phyloP scores from a whole-genome alignment of 2,329 filamentous ascomycete genomes.

The Periglandula ipomoeae region DNA sequence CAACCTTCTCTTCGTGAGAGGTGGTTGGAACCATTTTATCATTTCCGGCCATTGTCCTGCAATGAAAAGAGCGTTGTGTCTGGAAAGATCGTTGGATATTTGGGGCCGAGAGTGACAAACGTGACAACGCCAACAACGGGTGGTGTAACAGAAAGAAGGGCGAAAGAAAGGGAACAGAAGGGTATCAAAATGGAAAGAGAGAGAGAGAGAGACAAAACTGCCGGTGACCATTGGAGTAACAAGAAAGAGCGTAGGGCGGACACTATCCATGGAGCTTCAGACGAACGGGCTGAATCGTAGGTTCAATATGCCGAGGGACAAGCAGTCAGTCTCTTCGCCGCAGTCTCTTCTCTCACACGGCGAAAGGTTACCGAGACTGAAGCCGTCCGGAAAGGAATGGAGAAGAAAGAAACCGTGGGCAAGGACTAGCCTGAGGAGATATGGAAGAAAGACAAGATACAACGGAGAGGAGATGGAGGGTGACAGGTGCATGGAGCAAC shows the following conservation, averaged over 20 bases:
- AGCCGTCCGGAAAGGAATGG: not conserved
- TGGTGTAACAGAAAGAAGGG: not conserved
- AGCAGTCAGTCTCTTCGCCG: not conserved
- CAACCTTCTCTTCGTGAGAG: slow-evolving; percentile 34
- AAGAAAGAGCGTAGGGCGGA: too few relatives aligned
- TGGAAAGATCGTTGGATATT: not conserved
- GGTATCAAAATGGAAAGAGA: not conserved
- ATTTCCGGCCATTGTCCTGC: slow-evolving; percentile 32
- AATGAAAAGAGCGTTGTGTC: slow-evolving; percentile 1
- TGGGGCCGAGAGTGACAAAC: not conserved
- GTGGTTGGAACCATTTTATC: slow-evolving; percentile 24
- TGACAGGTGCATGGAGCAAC: not conserved
- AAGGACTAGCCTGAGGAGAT: not conserved
- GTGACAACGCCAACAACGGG: not conserved
- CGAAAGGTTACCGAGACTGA: not conserved
- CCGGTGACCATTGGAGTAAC: not conserved
- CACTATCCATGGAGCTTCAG: too few relatives aligned
- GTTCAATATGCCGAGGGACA: too few relatives aligned
- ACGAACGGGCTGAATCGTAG: too few relatives aligned
- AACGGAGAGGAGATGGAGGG: not conserved
- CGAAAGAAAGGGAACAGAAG: not conserved
- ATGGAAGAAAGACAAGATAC: too few relatives aligned
- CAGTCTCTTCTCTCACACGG: not conserved
- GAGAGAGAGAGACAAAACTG: not conserved
- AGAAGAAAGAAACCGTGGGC: not conserved